A percentile compares a stretch with the other conserved stretches of the same genome.
Conservation (phyloP, 331 rosid species). For the Phaseolus coccineus region DNA sequence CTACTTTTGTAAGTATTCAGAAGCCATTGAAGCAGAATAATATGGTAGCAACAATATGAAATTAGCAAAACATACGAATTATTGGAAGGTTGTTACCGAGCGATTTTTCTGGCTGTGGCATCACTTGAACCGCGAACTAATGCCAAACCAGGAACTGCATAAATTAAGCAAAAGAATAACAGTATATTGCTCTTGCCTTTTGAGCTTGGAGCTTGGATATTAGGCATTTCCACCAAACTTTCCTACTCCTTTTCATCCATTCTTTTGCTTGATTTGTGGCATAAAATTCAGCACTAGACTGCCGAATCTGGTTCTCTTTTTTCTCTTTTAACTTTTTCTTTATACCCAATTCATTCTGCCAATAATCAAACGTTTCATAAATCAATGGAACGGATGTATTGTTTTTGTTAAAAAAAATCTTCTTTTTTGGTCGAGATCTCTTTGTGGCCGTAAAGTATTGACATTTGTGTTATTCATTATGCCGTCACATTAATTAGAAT, state of each 20-base stretch:
- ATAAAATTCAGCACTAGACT: slow-evolving; percentile 49
- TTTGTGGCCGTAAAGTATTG: not conserved
- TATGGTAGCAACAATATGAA: not conserved
- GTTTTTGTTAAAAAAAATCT: not conserved
- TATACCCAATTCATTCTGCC: not conserved
- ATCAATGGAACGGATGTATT: not conserved
- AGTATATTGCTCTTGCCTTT: not conserved
- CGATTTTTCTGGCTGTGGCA: slow-evolving; percentile 50
- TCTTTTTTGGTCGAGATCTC: not conserved
- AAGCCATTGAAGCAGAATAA: not conserved
- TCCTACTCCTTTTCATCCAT: slow-evolving; percentile 26
- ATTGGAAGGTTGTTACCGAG: slow-evolving; percentile 53
- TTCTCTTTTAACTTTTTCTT: not conserved
- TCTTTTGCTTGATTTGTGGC: slow-evolving; percentile 36
- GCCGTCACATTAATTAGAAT: not conserved
- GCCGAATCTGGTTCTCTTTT: slow-evolving; percentile 58
- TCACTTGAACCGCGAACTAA: slow-evolving; percentile 32
- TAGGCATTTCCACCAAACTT: slow-evolving; percentile 23
- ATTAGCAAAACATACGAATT: slow-evolving; percentile 58
- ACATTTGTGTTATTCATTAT: not conserved
- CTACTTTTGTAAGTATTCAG: not conserved
- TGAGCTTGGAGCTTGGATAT: not conserved
- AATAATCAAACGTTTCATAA: not conserved
- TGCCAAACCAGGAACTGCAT: slow-evolving; percentile 19
- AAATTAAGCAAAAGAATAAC: slow-evolving; percentile 30